Conservation (phyloP, 768 basidiomycete species). For the Xerocomellus dryophilus region DNA sequence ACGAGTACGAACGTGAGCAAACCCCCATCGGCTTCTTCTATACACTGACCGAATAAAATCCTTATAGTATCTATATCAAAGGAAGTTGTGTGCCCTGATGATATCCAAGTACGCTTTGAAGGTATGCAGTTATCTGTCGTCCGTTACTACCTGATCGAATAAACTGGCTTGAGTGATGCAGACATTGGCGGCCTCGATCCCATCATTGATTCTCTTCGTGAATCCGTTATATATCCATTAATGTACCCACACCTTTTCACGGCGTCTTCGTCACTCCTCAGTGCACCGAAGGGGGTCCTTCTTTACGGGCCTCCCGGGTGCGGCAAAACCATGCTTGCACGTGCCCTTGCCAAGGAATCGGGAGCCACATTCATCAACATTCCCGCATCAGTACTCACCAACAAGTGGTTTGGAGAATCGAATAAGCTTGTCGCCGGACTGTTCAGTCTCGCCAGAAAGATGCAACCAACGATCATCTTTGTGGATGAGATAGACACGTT, state of each 20-base stretch:
- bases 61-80: constrained; percentile 75
- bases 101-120: constrained; percentile 71
- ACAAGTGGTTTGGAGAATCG: constrained; percentile 85
- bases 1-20: constrained; percentile 84
- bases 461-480: constrained; percentile 95
- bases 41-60: not conserved
- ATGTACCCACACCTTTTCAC: constrained; percentile 87
- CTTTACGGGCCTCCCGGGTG: constrained; percentile 97
- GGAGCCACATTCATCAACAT: constrained; percentile 96
- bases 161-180: constrained; percentile 20
- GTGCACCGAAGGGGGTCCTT: constrained; percentile 93
- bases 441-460: constrained; percentile 90
- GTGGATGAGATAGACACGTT: constrained; percentile 99
- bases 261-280: constrained; percentile 74
- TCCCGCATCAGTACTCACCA: constrained; percentile 68
- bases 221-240: constrained; percentile 94
- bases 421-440: constrained; percentile 95
- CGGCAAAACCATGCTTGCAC: constrained; percentile 99
- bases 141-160: not conserved
- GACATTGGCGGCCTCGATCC: constrained; percentile 93
- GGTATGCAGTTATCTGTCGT: constrained; percentile 42
- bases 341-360: constrained; percentile 95
- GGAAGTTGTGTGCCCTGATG: constrained; percentile 90
- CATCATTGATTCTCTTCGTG: constrained; percentile 85
- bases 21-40: not conserved